Conservation (phyloP, 371 early-diverging fungal genomes). For the Mucor saturninus region DNA sequence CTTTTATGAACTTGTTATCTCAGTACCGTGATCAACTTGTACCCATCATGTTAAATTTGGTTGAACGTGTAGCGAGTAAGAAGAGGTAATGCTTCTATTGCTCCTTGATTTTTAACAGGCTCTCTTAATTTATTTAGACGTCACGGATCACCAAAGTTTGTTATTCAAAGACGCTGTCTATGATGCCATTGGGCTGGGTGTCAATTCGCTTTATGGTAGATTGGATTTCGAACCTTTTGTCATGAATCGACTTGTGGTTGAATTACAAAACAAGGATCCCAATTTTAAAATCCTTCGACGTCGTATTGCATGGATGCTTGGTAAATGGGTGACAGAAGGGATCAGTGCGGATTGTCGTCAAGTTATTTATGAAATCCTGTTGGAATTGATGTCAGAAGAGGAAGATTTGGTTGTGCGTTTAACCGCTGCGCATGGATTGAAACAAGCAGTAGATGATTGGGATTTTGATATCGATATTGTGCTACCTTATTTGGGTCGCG, state of each 20-base stretch:
- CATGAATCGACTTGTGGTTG: conserved; percentile 57
- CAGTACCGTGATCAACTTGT: conserved; percentile 65
- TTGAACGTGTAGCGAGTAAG: conserved; percentile 67
- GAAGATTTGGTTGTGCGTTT: conserved; percentile 85
- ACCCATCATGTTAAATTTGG: conserved; percentile 68
- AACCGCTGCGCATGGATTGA: conserved; percentile 75
- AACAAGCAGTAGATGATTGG: conserved; percentile 82
- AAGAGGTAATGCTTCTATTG: too few species aligned
- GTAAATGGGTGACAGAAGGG: conserved; percentile 87
- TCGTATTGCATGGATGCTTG: conserved; percentile 83
- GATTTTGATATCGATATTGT: conserved; percentile 81
- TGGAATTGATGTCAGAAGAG: conserved; percentile 68
- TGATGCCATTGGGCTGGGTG: conserved; percentile 80
- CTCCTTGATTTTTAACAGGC: too few species aligned
- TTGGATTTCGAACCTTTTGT: conserved; percentile 87
- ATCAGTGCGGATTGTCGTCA: conserved; percentile 67
- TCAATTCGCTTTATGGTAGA: conserved; percentile 81
- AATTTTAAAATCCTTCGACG: conserved; percentile 68
- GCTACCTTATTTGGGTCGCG: conserved; percentile 68
- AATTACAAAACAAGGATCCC: conserved; percentile 56
- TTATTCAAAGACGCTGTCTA: conserved; percentile 85
- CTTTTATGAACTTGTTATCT: conserved; percentile 78
- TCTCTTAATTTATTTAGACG: conserved; percentile 20
- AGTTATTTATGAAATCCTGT: conserved; percentile 69
- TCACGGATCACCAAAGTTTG: conserved; percentile 56